These are phyloP conservation scores for Aspergillus nanangensis DNA, from an alignment of 495 filamentous ascomycete species.

Conservation along the genomic window DNA sequence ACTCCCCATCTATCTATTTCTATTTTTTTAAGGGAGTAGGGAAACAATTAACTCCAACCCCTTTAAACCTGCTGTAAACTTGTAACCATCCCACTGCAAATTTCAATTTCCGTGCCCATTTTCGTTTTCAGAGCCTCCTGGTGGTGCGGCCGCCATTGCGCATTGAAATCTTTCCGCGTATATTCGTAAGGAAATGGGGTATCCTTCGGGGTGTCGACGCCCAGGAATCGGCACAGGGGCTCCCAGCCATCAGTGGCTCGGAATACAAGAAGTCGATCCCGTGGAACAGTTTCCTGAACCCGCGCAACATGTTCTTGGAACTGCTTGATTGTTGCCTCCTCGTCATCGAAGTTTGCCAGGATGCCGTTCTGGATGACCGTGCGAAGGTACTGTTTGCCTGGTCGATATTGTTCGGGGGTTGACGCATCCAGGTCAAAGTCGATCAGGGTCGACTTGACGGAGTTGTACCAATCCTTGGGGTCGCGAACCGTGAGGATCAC, in stretches of 20 bases:
- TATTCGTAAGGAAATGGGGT: slow-evolving; percentile 17
- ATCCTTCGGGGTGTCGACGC: slow-evolving; percentile 13
- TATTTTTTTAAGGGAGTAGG: too few species aligned
- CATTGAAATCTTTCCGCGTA: too few species aligned
- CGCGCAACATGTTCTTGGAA: slow-evolving; percentile 18
- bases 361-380: slow-evolving; percentile 21
- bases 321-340: slow-evolving; percentile 14
- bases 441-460: slow-evolving; percentile 28
- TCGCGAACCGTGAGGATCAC: slow-evolving; percentile 34
- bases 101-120: too few species aligned
- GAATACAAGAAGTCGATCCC: slow-evolving; percentile 9
- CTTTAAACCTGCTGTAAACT: too few species aligned
- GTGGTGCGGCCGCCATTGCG: too few species aligned
- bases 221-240: slow-evolving; percentile 32
- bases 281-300: slow-evolving; percentile 2
- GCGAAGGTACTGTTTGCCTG: slow-evolving; percentile 9
- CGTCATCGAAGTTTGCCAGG: slow-evolving; percentile 11
- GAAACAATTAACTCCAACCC: too few species aligned
- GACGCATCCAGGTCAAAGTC: background rate
- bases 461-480: slow-evolving; percentile 36
- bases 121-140: too few species aligned
- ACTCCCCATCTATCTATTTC: too few species aligned
- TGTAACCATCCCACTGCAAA: too few species aligned
- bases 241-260: slow-evolving; percentile 31
- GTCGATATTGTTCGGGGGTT: slow-evolving; percentile 4